A percentile compares a stretch with the other conserved stretches of the same genome.
phyloP scores from a whole-genome alignment of 176 grass and related monocot genomes.

The Carex parvula region DNA sequence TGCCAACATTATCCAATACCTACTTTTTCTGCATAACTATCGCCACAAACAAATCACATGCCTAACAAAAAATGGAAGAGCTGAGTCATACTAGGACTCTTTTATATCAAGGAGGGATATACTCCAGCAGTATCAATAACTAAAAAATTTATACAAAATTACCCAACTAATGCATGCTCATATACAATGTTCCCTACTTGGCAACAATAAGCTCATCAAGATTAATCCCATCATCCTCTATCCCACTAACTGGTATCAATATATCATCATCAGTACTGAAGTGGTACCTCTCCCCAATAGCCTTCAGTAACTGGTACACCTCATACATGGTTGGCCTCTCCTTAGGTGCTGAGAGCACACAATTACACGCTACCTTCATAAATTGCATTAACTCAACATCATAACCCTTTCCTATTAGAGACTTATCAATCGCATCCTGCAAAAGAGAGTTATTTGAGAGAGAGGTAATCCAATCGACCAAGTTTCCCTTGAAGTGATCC shows the following conservation, averaged over 20 bases:
- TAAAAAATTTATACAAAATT: constrained; percentile 13
- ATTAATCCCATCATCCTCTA: constrained; percentile 35
- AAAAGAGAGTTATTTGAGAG: constrained; percentile 87
- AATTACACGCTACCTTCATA: constrained; percentile 77
- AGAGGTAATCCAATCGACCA: constrained; percentile 94
- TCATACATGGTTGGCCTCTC: constrained; percentile 90
- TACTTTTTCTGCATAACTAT: not conserved
- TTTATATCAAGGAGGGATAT: not conserved
- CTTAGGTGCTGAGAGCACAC: constrained; percentile 63
- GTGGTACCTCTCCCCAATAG: constrained; percentile 79
- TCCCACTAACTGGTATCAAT: constrained; percentile 28
- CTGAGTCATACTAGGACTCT: not conserved
- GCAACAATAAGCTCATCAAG: constrained; percentile 75
- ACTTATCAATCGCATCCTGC: constrained; percentile 78
- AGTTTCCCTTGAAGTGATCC: constrained; percentile 81
- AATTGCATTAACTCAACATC: constrained; percentile 85
- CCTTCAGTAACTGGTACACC: constrained; percentile 81
- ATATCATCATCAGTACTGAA: constrained; percentile 73
- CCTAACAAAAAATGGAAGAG: constrained; percentile 8
- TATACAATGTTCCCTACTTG: constrained; percentile 36
- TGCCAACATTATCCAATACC: not conserved
- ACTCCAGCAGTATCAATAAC: constrained; percentile 4
- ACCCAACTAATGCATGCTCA: constrained; percentile 6
- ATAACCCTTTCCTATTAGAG: constrained; percentile 71
- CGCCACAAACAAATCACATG: constrained; percentile 15